A percentile compares a stretch with the other conserved stretches of the same genome.
Evolutionary conservation across 2,329 filamentous ascomycete species (phyloP).

Genomic region (Fusarium sp.): DNA sequence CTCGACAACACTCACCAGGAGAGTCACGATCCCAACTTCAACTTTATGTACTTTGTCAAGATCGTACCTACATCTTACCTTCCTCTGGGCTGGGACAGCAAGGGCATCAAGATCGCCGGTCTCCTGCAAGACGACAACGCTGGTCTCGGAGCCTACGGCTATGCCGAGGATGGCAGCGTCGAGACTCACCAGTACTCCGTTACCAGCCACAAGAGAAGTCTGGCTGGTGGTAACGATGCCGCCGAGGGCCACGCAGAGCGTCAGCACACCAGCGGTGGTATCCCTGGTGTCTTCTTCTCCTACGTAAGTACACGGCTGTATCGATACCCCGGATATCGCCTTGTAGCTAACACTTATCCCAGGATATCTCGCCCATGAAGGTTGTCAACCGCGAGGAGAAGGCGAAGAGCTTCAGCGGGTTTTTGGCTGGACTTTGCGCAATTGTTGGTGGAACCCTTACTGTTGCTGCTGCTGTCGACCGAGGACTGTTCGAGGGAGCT

Average conservation of each 20-base stretch:
- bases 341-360: slow-evolving; percentile 31
- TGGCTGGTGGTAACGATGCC: slow-evolving; percentile 84
- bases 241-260: slow-evolving; percentile 93
- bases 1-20: slow-evolving; percentile 83
- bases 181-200: slow-evolving; percentile 99
- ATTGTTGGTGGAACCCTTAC: slow-evolving; percentile 95
- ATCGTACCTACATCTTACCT: slow-evolving; percentile 97
- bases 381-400: slow-evolving; percentile 96
- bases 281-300: slow-evolving; percentile 98
- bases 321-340: neutral
- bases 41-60: slow-evolving; percentile 99
- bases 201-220: slow-evolving; percentile 92
- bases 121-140: slow-evolving; percentile 71
- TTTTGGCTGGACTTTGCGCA: slow-evolving; percentile 93
- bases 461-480: slow-evolving; percentile 92
- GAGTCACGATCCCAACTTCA: slow-evolving; percentile 86
- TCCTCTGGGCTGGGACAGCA: slow-evolving; percentile 87
- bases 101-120: slow-evolving; percentile 50
- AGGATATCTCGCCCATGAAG: slow-evolving; percentile 99
- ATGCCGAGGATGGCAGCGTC: slow-evolving; percentile 79
- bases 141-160: slow-evolving; percentile 65
- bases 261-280: slow-evolving; percentile 88
- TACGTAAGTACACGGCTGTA: slow-evolving; percentile 73
- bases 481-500: slow-evolving; percentile 89
- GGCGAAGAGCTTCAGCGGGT: slow-evolving; percentile 89